phyloP scores from a whole-genome alignment of 805 yeast genomes.

The Teunomyces tritomae region DNA sequence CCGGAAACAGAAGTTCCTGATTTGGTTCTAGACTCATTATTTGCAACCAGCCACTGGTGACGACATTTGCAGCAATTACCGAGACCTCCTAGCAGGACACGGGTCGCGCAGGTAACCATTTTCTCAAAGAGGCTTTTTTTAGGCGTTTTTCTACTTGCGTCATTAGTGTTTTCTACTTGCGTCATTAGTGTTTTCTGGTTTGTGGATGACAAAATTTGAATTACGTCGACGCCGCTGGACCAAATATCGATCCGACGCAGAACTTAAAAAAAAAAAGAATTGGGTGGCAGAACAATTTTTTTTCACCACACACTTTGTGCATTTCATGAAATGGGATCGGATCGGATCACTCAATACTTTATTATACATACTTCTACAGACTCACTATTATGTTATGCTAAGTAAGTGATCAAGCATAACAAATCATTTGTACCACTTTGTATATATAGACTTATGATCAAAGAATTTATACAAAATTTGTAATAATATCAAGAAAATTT shows the following conservation, averaged over 20 bases:
- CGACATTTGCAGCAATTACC: conserved; percentile 1
- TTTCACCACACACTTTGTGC: neutral
- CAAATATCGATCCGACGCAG: neutral
- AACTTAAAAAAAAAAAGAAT: neutral
- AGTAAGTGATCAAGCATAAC: too few relatives aligned
- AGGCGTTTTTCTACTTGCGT: neutral
- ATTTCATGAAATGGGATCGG: too few relatives aligned
- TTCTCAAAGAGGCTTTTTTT: neutral
- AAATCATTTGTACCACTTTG: too few relatives aligned
- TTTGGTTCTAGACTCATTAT: conserved; percentile 3
- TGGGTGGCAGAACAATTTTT: neutral
- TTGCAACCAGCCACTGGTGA: conserved; percentile 1
- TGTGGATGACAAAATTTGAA: neutral
- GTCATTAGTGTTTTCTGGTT: neutral
- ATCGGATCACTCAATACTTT: too few relatives aligned
- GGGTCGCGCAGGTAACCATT: too few relatives aligned
- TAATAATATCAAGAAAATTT: too few relatives aligned
- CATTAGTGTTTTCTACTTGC: neutral
- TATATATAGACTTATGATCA: too few relatives aligned
- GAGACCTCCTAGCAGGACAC: too few relatives aligned
- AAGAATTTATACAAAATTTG: too few relatives aligned
- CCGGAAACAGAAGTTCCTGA: neutral
- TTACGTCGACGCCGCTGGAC: neutral
- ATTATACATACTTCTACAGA: too few relatives aligned
- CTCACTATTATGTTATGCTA: too few relatives aligned